phyloP scores from a whole-genome alignment of 805 yeast species.

The Scheffersomyces lignosus region DNA sequence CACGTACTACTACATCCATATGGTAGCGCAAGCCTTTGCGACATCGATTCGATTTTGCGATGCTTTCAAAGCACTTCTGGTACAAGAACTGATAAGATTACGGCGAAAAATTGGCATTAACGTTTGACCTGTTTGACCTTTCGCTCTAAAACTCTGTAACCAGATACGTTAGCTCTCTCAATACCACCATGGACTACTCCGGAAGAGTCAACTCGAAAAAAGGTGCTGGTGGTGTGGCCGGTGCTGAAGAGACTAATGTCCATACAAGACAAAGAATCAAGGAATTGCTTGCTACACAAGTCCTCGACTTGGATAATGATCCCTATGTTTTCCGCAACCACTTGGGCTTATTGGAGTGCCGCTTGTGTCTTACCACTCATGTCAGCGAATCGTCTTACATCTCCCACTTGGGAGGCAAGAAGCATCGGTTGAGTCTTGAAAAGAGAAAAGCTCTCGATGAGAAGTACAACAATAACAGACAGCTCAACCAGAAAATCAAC shows the following conservation, averaged over 20 bases:
- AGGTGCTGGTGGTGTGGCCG: constrained; percentile 90
- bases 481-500: constrained; percentile 1
- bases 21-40: too few species aligned
- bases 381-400: constrained; percentile 76
- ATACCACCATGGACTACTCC: constrained; percentile 77
- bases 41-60: too few species aligned
- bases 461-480: constrained; percentile 18
- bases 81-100: too few species aligned
- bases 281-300: constrained; percentile 53
- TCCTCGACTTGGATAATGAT: constrained; percentile 57
- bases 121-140: too few species aligned
- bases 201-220: constrained; percentile 87
- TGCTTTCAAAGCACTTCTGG: too few species aligned
- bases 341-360: constrained; percentile 82
- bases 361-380: constrained; percentile 81
- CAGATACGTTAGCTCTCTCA: too few species aligned
- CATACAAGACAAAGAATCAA: constrained; percentile 68
- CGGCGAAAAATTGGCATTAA: too few species aligned
- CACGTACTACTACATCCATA: too few species aligned
- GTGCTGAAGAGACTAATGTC: constrained; percentile 64
- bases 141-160: too few species aligned
- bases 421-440: constrained; percentile 74
- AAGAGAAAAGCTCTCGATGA: constrained; percentile 48
- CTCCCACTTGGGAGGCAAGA: constrained; percentile 80
- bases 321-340: constrained; percentile 86